Base-by-base conservation (phyloP, 148 eudicot genomes). In the Vaccinium darrowii region DNA sequence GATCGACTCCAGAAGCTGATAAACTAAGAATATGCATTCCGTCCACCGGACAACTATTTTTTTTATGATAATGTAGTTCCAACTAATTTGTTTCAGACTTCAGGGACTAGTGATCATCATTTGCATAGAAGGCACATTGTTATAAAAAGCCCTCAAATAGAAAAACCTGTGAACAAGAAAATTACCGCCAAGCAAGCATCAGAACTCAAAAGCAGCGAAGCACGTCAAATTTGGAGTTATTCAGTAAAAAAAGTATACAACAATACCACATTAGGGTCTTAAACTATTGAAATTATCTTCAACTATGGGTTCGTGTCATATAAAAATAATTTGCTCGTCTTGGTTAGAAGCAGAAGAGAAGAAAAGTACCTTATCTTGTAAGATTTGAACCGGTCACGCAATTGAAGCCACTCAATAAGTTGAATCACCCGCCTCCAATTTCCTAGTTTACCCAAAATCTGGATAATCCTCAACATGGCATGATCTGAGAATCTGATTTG, bases 371-470 rank as follows among this genome's bases (percentile, higher is more conserved):
- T 91, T 88, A 87, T 84, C 89, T 89, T 94, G 87, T 89, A 90
- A 65, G 98, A 93, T 78, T 92, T 93, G 88, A 86, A 96, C 84
- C 97, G 97, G 79, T 96, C 98, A 30, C 92, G 94, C 82, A 89
- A 88, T 86, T 92, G 98, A 91, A 94, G 91, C 99, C 99, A 96
- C 84, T 94, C 98, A 85, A 96, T 90, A 85, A 94, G 91, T 90
- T 94, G 99, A 82, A 96, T 93, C 87, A 92, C 98, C 82, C 95
- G 90, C 85, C 88, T 93, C 99, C 99, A 96, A 84, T 96, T 96
- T 82, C 94, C 94, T 53, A 90, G 84, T 72, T 92, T 94, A 78
- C 99, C 99, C 91, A 96, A 90, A 82, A 96, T 87, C 91, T 96
- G 99, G 83, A 96, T 92, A 83, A 94, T 86, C 89, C 97, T 92